Evolutionary conservation across 176 grass and related monocot species (phyloP).

Genomic region (Cocos nucifera): DNA sequence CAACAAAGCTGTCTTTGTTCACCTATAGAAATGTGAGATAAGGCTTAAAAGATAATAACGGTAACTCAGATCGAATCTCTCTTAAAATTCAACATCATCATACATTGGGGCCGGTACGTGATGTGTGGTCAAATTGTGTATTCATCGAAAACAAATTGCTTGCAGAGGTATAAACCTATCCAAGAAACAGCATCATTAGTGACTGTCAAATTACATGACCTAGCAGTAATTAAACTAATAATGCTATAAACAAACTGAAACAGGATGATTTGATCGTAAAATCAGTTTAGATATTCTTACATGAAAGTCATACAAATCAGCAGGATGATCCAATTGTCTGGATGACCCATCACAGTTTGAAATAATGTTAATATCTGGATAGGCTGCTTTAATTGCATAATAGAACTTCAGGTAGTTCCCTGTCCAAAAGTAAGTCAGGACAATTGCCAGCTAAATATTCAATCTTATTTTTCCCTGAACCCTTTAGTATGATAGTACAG

Average conservation of each 20-base stretch:
- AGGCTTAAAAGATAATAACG: too few species aligned
- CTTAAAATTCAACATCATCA: neutral
- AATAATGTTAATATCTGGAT: slow-evolving; percentile 89
- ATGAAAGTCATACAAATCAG: slow-evolving; percentile 86
- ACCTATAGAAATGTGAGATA: too few species aligned
- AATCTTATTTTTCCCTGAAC: too few species aligned
- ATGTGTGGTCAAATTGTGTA: slow-evolving; percentile 51
- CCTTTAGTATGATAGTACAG: too few species aligned
- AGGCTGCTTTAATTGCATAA: slow-evolving; percentile 54
- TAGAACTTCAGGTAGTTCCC: slow-evolving; percentile 76
- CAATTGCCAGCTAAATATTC: slow-evolving; percentile 1
- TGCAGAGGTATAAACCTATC: slow-evolving; percentile 71
- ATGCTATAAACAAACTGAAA: too few species aligned
- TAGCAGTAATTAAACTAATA: too few species aligned
- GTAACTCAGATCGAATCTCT: too few species aligned
- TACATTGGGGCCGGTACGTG: slow-evolving; percentile 77
- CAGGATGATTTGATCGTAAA: too few species aligned
- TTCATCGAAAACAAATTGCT: slow-evolving; percentile 60
- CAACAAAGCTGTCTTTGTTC: too few species aligned
- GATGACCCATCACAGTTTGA: slow-evolving; percentile 79
- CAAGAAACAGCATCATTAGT: slow-evolving; percentile 15
- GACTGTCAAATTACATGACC: too few species aligned
- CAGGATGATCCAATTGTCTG: slow-evolving; percentile 65
- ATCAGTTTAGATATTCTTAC: slow-evolving; percentile 21
- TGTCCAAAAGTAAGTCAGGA: slow-evolving; percentile 22